Evolutionary conservation across 257 asterid species (phyloP), one percentile per base, ranked within the genome.

Genomic region (Thymus mandschuricus): DNA sequence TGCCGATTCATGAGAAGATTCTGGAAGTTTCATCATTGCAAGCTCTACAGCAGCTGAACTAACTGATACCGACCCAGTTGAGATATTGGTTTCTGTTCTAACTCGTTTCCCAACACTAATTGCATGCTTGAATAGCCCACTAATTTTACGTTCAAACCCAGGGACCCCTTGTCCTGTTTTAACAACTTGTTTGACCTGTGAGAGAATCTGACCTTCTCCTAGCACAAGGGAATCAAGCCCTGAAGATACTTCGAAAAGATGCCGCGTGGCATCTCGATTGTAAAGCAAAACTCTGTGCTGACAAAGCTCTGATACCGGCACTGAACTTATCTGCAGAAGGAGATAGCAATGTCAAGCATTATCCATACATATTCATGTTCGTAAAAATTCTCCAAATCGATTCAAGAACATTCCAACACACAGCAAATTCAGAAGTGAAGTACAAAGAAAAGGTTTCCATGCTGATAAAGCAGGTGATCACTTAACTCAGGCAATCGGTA

Each of bases 21-120:
- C 84, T 10, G 94, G 95, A 87, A 90, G 92, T 71, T 93, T 93
- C 88, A 81, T 69, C 73, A 85, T 73, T 51, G 98, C 96, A 71
- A 93, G 96, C 83, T 93, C 97, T 51, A 93, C 98, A 30, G 98
- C 93, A 52, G 98, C 98, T 46, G 98, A 91, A 76, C 98, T 91
- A 73, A 93, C 96, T 7, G 98, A 93, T 31, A 93, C 96, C 0
- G 98, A 87, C 29, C 98, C 98, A 3, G 89, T 72, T 29, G 98
- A 84, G 66, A 89, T 93, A 78, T 65, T 89, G 59, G 96, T 93
- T 72, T 93, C 96, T 10, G 91, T 85, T 72, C 98, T 86, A 43
- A 93, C 98, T 29, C 98, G 88, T 82, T 93, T 93, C 33, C 98
- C 98, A 35, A 86, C 96, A 0, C 90, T 87, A 64, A 87, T 89